These are phyloP conservation scores for Rhizomucor miehei DNA, from an alignment of 371 early-diverging fungal genomes.

Conservation along the genomic window DNA sequence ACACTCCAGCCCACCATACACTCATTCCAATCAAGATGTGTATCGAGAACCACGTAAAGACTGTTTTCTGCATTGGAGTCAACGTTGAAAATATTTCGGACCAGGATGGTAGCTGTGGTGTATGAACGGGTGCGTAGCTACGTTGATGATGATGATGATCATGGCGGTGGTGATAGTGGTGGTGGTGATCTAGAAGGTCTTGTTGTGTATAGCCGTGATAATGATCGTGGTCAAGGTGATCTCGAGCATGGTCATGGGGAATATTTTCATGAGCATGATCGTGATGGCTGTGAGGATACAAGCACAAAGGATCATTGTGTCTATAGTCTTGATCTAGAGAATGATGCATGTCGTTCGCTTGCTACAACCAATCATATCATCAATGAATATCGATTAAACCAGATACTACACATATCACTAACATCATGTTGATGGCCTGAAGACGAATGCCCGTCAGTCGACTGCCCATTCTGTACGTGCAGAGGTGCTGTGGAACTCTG, in stretches of 20 bases:
- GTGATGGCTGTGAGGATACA: not conserved
- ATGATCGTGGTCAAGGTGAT: constrained; percentile 7
- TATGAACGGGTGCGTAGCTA: constrained; percentile 30
- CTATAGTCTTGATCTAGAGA: no score
- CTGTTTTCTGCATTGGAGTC: constrained; percentile 55
- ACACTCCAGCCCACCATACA: constrained; percentile 51
- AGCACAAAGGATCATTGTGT: no score
- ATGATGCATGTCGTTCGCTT: no score
- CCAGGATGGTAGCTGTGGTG: constrained; percentile 39
- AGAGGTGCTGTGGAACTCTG: not conserved
- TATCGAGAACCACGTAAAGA: constrained; percentile 57
- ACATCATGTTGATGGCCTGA: no score
- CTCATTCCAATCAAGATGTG: constrained; percentile 47
- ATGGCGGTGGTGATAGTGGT: constrained; percentile 26
- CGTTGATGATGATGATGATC: constrained; percentile 37
- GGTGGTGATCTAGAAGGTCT: constrained; percentile 4
- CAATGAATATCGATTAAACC: not conserved
- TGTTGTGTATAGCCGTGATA: not conserved
- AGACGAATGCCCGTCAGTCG: not conserved
- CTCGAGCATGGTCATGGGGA: constrained; percentile 12
- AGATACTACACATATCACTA: not conserved
- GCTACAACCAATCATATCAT: not conserved
- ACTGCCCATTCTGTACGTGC: constrained; percentile 3
- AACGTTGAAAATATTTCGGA: constrained; percentile 45
- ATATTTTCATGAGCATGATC: constrained; percentile 10